These are phyloP conservation scores for Helianthus tuberosus DNA, from an alignment of 129 eudicot species.

Conservation along the genomic window DNA sequence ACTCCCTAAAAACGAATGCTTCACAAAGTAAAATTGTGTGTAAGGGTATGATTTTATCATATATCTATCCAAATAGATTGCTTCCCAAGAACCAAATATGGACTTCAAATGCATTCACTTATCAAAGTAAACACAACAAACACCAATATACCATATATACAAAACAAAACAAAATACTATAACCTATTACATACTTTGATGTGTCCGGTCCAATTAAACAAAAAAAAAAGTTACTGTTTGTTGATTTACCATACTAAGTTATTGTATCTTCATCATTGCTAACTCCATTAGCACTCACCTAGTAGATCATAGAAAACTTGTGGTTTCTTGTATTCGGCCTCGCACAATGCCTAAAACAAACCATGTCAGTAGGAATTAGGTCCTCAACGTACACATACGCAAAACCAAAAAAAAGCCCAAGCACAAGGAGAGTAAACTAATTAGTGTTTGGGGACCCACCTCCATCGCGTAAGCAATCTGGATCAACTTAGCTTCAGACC, in stretches of 20 bases:
- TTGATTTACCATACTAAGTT: conserved; percentile 10
- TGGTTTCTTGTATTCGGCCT: conserved; percentile 68
- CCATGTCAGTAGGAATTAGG: background rate
- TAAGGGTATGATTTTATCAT: background rate
- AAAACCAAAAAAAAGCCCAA: background rate
- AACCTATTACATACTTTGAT: conserved; percentile 25
- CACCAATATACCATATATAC: conserved; percentile 1
- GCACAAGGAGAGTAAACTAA: background rate
- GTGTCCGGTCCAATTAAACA: conserved; percentile 1
- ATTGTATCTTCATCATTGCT: conserved; percentile 16
- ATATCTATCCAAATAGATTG: background rate
- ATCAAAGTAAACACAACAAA: background rate
- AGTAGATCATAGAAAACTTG: conserved; percentile 76
- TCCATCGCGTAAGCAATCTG: conserved; percentile 72
- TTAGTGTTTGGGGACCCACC: conserved; percentile 37
- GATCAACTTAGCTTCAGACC: conserved; percentile 84
- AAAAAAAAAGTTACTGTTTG: background rate
- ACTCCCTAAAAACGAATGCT: too few relatives aligned
- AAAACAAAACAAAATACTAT: background rate
- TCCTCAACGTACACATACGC: background rate
- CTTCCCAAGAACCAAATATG: background rate
- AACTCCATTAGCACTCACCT: conserved; percentile 19
- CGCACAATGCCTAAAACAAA: conserved; percentile 57
- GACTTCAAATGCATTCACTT: background rate
- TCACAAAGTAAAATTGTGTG: too few relatives aligned